Evolutionary conservation across 805 yeast species (phyloP).

Genomic region (Cyberlindnera euphorbiiphila): DNA sequence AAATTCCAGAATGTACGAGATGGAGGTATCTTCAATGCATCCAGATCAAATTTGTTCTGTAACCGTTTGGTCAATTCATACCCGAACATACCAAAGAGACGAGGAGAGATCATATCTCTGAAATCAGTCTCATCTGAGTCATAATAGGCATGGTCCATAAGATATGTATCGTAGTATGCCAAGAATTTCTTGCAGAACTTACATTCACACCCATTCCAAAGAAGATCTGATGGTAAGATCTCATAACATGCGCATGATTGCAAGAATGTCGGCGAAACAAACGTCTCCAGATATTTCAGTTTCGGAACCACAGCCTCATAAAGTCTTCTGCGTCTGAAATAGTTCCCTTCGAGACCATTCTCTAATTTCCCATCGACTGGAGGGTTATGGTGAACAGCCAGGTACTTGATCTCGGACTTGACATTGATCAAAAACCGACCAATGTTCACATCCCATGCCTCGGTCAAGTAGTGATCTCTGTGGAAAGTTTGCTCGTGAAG

Average conservation of each 20-base stretch:
- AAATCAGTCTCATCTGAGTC: slow-evolving; percentile 41
- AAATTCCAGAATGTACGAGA: slow-evolving; percentile 41
- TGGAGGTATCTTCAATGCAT: slow-evolving; percentile 31
- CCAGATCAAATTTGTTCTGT: slow-evolving; percentile 30
- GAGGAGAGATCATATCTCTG: slow-evolving; percentile 59
- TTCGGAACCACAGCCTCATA: slow-evolving; percentile 47
- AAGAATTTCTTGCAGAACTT: slow-evolving; percentile 45
- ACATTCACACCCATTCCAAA: slow-evolving; percentile 81
- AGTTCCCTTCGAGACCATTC: slow-evolving; percentile 76
- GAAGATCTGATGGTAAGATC: slow-evolving; percentile 59
- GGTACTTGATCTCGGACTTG: slow-evolving; percentile 32
- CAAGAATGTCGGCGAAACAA: slow-evolving; percentile 57
- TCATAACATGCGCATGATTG: slow-evolving; percentile 66
- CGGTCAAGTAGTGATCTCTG: slow-evolving; percentile 45
- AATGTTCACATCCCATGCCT: slow-evolving; percentile 50
- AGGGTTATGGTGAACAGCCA: slow-evolving; percentile 55
- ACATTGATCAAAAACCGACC: slow-evolving; percentile 38
- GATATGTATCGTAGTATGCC: slow-evolving; percentile 51
- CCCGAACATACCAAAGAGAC: slow-evolving; percentile 51
- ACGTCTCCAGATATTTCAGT: slow-evolving; percentile 36
- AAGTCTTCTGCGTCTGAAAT: slow-evolving; percentile 51
- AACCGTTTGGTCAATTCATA: slow-evolving; percentile 38
- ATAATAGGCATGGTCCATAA: slow-evolving; percentile 62
- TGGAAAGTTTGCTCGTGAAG: slow-evolving; percentile 35
- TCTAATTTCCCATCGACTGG: slow-evolving; percentile 52